Conservation (phyloP, 1,139 yeast species). For the Geotrichum siamense region DNA sequence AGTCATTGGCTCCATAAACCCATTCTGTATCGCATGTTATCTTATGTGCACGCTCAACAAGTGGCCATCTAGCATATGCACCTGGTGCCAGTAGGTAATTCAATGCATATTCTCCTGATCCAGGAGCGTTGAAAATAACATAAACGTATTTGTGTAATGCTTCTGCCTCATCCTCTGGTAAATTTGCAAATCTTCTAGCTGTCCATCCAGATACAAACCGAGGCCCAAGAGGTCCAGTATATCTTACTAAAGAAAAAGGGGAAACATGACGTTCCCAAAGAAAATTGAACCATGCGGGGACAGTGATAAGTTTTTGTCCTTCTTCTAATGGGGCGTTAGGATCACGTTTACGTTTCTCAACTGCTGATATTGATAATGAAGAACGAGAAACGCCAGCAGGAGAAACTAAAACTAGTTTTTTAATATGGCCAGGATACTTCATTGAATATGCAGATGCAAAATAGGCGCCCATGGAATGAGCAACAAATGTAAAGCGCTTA, state of each 20-base stretch:
- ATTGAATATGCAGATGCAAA: conserved; percentile 70
- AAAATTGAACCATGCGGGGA: conserved; percentile 20
- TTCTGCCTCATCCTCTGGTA: conserved; percentile 21
- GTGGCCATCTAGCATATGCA: conserved; percentile 67
- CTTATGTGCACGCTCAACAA: conserved; percentile 51
- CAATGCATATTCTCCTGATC: conserved; percentile 59
- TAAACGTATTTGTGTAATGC: conserved; percentile 52
- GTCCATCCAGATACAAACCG: conserved; percentile 30
- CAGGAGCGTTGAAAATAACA: conserved; percentile 52
- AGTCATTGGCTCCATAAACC: conserved; percentile 77
- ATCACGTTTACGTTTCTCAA: conserved; percentile 2
- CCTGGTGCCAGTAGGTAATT: conserved; percentile 63
- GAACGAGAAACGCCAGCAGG: conserved; percentile 73
- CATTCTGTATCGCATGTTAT: conserved; percentile 45
- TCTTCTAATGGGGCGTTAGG: neutral
- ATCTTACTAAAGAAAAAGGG: conserved; percentile 27
- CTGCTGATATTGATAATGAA: conserved; percentile 27
- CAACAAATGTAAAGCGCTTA: conserved; percentile 60
- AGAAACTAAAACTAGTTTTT: conserved; percentile 63
- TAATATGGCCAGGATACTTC: conserved; percentile 62
- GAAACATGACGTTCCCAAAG: conserved; percentile 30
- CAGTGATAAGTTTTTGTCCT: conserved; percentile 6
- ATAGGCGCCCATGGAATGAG: conserved; percentile 93
- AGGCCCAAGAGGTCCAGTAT: conserved; percentile 30
- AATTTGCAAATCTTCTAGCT: conserved; percentile 25